Conservation (phyloP, 352 stramenopile species). For the Blastocystis sp. region DNA sequence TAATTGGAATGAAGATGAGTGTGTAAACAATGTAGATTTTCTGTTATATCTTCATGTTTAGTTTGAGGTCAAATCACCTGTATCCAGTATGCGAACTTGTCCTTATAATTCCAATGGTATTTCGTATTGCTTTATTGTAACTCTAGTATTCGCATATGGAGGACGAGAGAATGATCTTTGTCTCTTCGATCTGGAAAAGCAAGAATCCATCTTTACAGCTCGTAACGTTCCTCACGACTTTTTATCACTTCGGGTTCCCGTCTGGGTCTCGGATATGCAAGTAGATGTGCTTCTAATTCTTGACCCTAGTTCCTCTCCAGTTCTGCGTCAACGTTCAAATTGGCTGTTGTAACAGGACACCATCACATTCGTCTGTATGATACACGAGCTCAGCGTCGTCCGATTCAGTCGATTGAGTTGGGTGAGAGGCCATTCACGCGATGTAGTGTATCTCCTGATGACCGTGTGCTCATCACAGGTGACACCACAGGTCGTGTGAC, state of each 20-base stretch:
- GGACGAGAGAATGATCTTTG: conserved; percentile 76
- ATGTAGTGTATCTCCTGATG: conserved; percentile 14
- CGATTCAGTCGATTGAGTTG: conserved; percentile 68
- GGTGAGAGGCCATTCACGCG: conserved; percentile 44
- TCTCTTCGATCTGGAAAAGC: conserved; percentile 75
- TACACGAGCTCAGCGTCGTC: conserved; percentile 75
- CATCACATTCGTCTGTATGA: conserved; percentile 78
- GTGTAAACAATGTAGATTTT: not conserved
- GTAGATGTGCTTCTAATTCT: not conserved
- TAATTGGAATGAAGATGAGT: conserved; percentile 10
- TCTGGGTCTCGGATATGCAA: conserved; percentile 76
- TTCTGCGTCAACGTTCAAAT: conserved; percentile 69
- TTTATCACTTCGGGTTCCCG: conserved; percentile 77
- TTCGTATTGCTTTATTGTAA: not conserved
- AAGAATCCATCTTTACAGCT: conserved; percentile 73
- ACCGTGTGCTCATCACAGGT: conserved; percentile 72
- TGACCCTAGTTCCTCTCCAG: conserved; percentile 63
- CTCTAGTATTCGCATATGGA: conserved; percentile 69
- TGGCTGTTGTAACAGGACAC: conserved; percentile 74
- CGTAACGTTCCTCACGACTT: conserved; percentile 80
- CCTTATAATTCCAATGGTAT: conserved; percentile 31
- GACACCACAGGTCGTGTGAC: conserved; percentile 81
- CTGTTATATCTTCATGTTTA: not conserved
- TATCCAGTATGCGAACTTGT: conserved; percentile 45
- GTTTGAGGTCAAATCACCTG: conserved; percentile 21